A percentile compares a stretch with the other conserved stretches of the same genome.
phyloP scores from a whole-genome alignment of 345 rosid genomes.

The Hibiscus syriacus region DNA sequence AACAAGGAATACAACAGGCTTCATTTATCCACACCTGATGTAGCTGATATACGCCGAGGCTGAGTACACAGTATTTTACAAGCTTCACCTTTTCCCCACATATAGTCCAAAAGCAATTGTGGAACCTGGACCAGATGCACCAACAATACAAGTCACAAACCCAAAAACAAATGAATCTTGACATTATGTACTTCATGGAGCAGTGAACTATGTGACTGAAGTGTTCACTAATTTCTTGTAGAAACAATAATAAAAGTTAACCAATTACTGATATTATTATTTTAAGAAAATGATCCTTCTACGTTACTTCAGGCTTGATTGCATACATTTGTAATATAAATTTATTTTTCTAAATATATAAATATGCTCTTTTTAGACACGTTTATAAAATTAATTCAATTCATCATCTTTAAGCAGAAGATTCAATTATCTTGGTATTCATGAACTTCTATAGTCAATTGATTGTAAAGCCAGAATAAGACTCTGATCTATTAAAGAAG shows the following conservation, averaged over 20 bases:
- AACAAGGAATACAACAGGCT: slow-evolving; percentile 6
- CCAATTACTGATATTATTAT: not conserved
- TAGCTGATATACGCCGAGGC: slow-evolving; percentile 97
- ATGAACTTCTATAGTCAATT: not conserved
- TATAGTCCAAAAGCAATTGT: slow-evolving; percentile 72
- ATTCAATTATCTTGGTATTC: not conserved
- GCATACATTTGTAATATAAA: not conserved
- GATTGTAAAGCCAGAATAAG: not conserved
- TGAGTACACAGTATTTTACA: slow-evolving; percentile 97
- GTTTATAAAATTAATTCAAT: not conserved
- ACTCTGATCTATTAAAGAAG: not conserved
- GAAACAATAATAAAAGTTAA: not conserved
- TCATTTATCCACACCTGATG: slow-evolving; percentile 47
- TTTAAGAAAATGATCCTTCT: not conserved
- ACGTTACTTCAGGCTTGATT: not conserved
- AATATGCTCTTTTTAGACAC: not conserved
- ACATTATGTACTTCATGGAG: not conserved
- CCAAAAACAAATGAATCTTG: not conserved
- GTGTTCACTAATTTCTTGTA: no score
- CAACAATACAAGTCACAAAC: not conserved
- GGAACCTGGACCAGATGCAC: slow-evolving; percentile 53
- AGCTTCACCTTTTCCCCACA: slow-evolving; percentile 66
- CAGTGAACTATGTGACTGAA: not conserved
- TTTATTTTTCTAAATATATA: not conserved
- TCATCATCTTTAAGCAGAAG: not conserved